Percentiles rank a stretch among this genome's conserved stretches.
These are phyloP conservation scores for Acanthamoeba divionensis DNA, from an alignment of 208 protist species.

Conservation along the genomic window DNA sequence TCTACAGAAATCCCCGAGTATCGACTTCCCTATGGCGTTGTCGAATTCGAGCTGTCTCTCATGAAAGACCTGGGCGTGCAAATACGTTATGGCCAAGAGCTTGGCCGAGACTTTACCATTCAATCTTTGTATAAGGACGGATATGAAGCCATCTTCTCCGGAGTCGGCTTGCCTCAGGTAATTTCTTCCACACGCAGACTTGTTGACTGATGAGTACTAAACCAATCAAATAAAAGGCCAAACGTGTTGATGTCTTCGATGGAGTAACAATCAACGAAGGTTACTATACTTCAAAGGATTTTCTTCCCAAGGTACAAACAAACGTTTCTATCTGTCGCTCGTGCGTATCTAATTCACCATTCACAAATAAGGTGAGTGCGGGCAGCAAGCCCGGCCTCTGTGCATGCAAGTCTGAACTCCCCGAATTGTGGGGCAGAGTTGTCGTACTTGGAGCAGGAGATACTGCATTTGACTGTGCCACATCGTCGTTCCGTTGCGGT, in stretches of 20 bases:
- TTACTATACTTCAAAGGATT: slow-evolving; percentile 83
- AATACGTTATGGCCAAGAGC: slow-evolving; percentile 62
- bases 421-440: slow-evolving; percentile 81
- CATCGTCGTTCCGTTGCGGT: slow-evolving; percentile 81
- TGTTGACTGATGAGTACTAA: background rate
- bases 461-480: slow-evolving; percentile 88
- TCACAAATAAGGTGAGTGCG: slow-evolving; percentile 61
- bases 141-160: slow-evolving; percentile 85
- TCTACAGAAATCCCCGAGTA: slow-evolving; percentile 84
- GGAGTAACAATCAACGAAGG: slow-evolving; percentile 72
- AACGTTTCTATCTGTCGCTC: too few species aligned
- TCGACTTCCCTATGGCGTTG: slow-evolving; percentile 82
- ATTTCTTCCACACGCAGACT: background rate
- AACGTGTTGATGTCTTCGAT: slow-evolving; percentile 74
- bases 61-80: slow-evolving; percentile 86
- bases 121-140: slow-evolving; percentile 80
- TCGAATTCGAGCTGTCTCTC: slow-evolving; percentile 85
- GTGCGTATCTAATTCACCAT: background rate
- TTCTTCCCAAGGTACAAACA: slow-evolving; percentile 75
- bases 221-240: slow-evolving; percentile 35
- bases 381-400: slow-evolving; percentile 82
- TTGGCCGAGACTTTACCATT: slow-evolving; percentile 80
- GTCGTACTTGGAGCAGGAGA: slow-evolving; percentile 89
- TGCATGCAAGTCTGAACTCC: slow-evolving; percentile 73
- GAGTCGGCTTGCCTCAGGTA: slow-evolving; percentile 78